Percentiles rank a stretch among this genome's conserved stretches.
Conservation (phyloP, 2,329 filamentous ascomycete species). For the Penicillium sp. region DNA sequence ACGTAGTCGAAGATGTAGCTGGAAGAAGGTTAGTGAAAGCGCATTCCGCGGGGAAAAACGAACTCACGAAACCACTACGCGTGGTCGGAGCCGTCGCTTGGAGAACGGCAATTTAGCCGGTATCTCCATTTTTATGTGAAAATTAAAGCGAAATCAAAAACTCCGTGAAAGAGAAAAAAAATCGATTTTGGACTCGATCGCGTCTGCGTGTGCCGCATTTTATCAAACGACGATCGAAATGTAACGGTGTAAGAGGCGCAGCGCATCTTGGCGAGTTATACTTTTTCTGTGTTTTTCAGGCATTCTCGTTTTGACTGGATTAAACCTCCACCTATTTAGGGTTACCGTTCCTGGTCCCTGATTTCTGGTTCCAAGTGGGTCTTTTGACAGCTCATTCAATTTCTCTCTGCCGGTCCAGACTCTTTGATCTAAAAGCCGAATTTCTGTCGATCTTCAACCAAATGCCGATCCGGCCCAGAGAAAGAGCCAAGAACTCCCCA, state of each 20-base stretch:
- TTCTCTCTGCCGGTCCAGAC: neutral
- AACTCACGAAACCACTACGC: constrained; percentile 54
- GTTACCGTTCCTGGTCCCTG: neutral
- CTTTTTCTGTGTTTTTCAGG: neutral
- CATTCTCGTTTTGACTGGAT: neutral
- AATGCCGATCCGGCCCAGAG: neutral
- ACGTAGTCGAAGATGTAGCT: constrained; percentile 61
- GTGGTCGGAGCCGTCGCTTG: constrained; percentile 52
- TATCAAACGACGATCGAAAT: neutral
- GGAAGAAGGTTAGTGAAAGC: constrained; percentile 9
- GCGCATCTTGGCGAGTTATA: neutral
- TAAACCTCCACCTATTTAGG: neutral
- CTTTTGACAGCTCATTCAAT: neutral
- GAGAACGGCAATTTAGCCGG: constrained; percentile 53
- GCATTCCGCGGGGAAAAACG: neutral
- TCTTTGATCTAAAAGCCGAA: neutral
- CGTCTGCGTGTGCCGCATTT: neutral
- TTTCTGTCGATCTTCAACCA: neutral
- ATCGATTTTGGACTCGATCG: neutral
- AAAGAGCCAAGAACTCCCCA: neutral
- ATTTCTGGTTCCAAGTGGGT: neutral
- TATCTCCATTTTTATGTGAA: constrained; percentile 15
- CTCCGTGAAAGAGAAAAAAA: neutral
- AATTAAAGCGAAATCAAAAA: neutral
- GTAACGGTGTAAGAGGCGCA: neutral